These are phyloP conservation scores for grape (Vitis vinifera) DNA, from an alignment of 164 flowering plant species.

Conservation along the genomic window DNA sequence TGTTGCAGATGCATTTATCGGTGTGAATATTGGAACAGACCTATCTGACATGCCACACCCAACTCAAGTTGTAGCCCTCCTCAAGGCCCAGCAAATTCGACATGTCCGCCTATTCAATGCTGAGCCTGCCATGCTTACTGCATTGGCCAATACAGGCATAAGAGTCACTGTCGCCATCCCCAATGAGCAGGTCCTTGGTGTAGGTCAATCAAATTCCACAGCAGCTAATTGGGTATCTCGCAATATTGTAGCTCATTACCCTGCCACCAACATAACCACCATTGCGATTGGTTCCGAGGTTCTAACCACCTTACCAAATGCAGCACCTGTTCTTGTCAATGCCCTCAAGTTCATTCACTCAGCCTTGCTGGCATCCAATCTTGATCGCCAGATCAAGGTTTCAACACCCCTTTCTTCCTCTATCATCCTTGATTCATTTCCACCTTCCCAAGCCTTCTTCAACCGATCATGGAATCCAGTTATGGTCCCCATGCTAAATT, in stretches of 20 bases:
- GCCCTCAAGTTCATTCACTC: constrained; percentile 65
- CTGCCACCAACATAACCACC: constrained; percentile 72
- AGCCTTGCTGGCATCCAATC: constrained; percentile 76
- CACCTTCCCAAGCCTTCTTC: constrained; percentile 82
- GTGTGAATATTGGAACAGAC: constrained; percentile 67
- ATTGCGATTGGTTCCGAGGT: constrained; percentile 73
- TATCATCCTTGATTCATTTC: constrained; percentile 71
- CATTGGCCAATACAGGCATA: constrained; percentile 64
- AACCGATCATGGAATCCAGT: constrained; percentile 57
- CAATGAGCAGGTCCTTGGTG: constrained; percentile 65
- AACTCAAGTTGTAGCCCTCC: constrained; percentile 69
- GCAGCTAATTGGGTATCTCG: constrained; percentile 70
- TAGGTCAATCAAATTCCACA: constrained; percentile 74
- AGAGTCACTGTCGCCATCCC: constrained; percentile 60
- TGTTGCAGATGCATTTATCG: constrained; percentile 52
- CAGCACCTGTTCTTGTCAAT: constrained; percentile 53
- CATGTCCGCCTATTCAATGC: constrained; percentile 62
- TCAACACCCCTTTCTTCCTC: constrained; percentile 62
- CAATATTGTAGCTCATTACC: constrained; percentile 60
- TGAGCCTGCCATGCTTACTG: constrained; percentile 59
- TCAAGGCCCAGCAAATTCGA: constrained; percentile 58
- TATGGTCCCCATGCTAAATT: constrained; percentile 57
- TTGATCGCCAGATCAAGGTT: constrained; percentile 57
- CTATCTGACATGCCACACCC: constrained; percentile 76
- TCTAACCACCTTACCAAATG: constrained; percentile 62